A percentile compares a stretch with the other conserved stretches of the same genome.
These are phyloP conservation scores for Coemansia sp. DNA, from an alignment of 192 early-diverging fungal genomes.

Conservation along the genomic window DNA sequence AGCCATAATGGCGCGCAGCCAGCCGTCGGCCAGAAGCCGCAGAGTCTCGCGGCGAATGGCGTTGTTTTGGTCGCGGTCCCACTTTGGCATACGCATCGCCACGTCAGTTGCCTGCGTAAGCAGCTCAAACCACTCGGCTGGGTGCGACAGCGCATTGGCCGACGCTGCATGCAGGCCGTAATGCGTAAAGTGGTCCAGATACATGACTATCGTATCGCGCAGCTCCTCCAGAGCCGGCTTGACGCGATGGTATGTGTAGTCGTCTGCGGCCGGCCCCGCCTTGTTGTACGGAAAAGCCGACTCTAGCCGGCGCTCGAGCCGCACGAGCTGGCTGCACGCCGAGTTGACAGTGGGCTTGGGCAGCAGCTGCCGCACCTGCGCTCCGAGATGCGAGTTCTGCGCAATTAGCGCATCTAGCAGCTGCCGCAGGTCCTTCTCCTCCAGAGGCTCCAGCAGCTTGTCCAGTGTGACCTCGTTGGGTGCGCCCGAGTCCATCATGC, in stretches of 20 bases:
- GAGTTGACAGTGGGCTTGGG: constrained; percentile 85
- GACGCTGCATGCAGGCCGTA: constrained; percentile 61
- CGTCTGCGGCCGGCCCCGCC: constrained; percentile 71
- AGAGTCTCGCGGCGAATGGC: constrained; percentile 64
- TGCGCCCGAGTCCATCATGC: constrained; percentile 20
- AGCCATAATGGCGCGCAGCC: constrained; percentile 74
- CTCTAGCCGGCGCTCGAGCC: constrained; percentile 68
- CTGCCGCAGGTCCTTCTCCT: constrained; percentile 70
- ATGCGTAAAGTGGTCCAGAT: constrained; percentile 75
- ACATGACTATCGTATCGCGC: constrained; percentile 68
- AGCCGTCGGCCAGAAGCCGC: constrained; percentile 68
- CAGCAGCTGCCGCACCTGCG: constrained; percentile 69
- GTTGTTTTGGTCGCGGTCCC: constrained; percentile 75
- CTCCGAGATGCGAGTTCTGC: constrained; percentile 69
- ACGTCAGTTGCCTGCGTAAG: constrained; percentile 74
- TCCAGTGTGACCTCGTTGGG: constrained; percentile 43
- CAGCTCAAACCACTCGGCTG: constrained; percentile 72
- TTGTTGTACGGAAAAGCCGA: constrained; percentile 87
- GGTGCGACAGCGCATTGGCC: constrained; percentile 41
- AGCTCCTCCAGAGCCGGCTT: constrained; percentile 73
- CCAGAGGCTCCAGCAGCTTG: constrained; percentile 62
- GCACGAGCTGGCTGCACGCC: constrained; percentile 63
- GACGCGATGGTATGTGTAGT: constrained; percentile 90
- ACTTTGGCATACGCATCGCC: constrained; percentile 75
- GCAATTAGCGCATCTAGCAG: constrained; percentile 74